Percentiles rank a stretch among this genome's conserved stretches.
phyloP scores from a whole-genome alignment of 768 basidiomycete genomes.

The Neoboletus magnificus region DNA sequence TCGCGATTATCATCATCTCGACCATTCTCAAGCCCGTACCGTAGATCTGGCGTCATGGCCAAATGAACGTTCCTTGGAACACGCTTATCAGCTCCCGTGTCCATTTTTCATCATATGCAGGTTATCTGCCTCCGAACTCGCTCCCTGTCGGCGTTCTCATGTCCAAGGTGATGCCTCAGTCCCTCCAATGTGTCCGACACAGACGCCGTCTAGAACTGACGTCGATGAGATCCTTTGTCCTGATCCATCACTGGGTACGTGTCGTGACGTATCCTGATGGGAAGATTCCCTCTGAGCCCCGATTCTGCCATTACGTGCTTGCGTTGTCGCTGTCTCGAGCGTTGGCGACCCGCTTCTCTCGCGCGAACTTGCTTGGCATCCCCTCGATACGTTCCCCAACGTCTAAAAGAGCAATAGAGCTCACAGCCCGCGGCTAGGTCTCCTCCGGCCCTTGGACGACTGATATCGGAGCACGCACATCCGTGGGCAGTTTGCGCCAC shows the following conservation, averaged over 20 bases:
- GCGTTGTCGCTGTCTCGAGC: neutral
- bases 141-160: constrained; percentile 8
- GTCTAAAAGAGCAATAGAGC: neutral
- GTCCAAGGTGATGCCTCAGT: constrained; percentile 2
- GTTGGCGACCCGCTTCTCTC: neutral
- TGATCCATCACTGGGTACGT: constrained; percentile 3
- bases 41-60: constrained; percentile 16
- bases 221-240: neutral
- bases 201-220: constrained; percentile 4
- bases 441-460: neutral
- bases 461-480: neutral
- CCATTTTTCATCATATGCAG: constrained; percentile 13
- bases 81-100: constrained; percentile 11
- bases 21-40: constrained; percentile 14
- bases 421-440: neutral
- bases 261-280: constrained; percentile 7
- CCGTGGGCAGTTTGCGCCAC: constrained; percentile 4
- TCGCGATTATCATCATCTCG: constrained; percentile 17
- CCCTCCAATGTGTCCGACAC: constrained; percentile 3
- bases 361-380: neutral
- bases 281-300: neutral
- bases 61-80: constrained; percentile 13
- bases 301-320: constrained; percentile 9
- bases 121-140: constrained; percentile 6
- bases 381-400: neutral